Evolutionary conservation across 2,329 filamentous ascomycete genomes (phyloP).

Genomic region (Pyricularia sp.): DNA sequence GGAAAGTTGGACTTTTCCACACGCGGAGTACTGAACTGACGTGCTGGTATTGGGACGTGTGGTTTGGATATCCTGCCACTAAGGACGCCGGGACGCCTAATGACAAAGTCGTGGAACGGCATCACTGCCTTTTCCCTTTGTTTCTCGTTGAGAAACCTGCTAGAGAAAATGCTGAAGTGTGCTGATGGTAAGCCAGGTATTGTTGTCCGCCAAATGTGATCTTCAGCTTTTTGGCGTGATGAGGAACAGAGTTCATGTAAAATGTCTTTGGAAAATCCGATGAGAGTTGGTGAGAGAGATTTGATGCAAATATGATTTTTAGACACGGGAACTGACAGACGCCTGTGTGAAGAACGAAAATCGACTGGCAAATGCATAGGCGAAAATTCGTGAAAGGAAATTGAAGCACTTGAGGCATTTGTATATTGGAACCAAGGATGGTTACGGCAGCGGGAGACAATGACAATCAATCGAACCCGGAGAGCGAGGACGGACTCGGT

Average conservation of each 20-base stretch:
- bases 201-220: background rate
- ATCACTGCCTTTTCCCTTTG: background rate
- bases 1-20: background rate
- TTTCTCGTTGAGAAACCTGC: background rate
- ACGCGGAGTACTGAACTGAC: background rate
- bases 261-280: background rate
- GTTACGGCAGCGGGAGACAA: background rate
- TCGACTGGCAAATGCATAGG: background rate
- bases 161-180: background rate
- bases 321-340: background rate
- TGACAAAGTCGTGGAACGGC: background rate
- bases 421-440: background rate
- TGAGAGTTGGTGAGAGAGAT: background rate
- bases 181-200: background rate
- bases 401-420: background rate
- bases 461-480: background rate
- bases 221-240: background rate
- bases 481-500: background rate
- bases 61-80: conserved; percentile 1
- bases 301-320: background rate
- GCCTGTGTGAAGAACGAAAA: background rate
- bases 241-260: background rate
- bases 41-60: background rate
- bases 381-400: background rate
- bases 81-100: background rate